A percentile compares a stretch with the other conserved stretches of the same genome.
phyloP scores from a whole-genome alignment of 176 grass and related monocot genomes.

The Aegilops sharonensis region DNA sequence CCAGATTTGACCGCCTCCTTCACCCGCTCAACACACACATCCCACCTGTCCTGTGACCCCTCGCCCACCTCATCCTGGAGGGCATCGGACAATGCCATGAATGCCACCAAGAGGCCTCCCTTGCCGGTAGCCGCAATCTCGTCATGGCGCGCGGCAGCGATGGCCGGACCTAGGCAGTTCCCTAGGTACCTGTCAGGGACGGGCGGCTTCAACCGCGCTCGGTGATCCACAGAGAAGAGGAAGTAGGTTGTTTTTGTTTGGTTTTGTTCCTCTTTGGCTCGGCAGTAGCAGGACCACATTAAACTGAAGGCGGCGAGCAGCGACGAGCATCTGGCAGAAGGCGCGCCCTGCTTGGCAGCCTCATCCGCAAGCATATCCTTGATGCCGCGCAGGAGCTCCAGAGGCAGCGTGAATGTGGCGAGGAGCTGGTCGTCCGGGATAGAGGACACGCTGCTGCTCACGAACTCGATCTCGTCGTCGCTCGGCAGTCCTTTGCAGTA shows the following conservation, averaged over 20 bases:
- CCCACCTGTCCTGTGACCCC: neutral
- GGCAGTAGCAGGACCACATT: neutral
- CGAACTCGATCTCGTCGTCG: neutral
- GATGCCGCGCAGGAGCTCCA: conserved; percentile 9
- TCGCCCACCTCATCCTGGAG: conserved; percentile 18
- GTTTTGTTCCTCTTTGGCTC: neutral
- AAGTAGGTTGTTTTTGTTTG: neutral
- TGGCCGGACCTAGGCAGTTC: conserved; percentile 38
- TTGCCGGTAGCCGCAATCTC: neutral
- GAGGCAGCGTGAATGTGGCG: conserved; percentile 31
- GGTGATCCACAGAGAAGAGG: conserved; percentile 28
- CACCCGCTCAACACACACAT: conserved; percentile 1
- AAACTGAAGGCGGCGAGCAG: conserved; percentile 19
- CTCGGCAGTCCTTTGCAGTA: neutral
- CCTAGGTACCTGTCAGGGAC: conserved; percentile 38
- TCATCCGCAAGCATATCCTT: neutral
- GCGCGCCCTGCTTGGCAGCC: neutral
- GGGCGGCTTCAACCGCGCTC: conserved; percentile 26
- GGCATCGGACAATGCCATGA: neutral
- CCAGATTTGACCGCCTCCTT: neutral
- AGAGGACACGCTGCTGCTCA: neutral
- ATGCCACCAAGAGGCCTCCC: too few species aligned
- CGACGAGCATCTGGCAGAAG: conserved; percentile 23
- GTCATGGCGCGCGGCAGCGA: neutral
- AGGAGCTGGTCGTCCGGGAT: conserved; percentile 9